These are phyloP conservation scores for Penicillium riverlandense DNA, from an alignment of 495 filamentous ascomycete species.

Conservation along the genomic window DNA sequence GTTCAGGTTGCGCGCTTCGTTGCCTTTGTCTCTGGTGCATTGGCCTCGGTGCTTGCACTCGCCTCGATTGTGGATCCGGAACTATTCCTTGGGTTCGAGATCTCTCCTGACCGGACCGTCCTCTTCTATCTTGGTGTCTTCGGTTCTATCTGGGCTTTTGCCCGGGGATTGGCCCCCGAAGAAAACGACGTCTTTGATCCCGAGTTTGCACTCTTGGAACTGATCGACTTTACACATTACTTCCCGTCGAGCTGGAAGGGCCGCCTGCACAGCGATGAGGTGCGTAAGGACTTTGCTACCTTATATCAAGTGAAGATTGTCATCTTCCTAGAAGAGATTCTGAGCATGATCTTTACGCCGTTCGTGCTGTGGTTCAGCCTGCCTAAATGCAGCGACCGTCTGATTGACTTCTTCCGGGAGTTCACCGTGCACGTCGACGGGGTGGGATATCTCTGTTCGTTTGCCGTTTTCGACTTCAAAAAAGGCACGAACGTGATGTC, in stretches of 20 bases:
- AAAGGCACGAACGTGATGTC: slow-evolving; percentile 58
- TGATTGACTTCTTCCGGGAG: slow-evolving; percentile 96
- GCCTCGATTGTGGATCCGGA: slow-evolving; percentile 82
- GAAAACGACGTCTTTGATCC: slow-evolving; percentile 89
- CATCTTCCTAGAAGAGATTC: slow-evolving; percentile 86
- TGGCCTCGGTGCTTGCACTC: slow-evolving; percentile 74
- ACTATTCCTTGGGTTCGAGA: slow-evolving; percentile 83
- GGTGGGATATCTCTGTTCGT: slow-evolving; percentile 90
- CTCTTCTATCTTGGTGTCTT: slow-evolving; percentile 73
- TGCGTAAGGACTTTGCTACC: slow-evolving; percentile 72
- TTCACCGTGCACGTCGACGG: slow-evolving; percentile 97
- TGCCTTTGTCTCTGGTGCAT: slow-evolving; percentile 77
- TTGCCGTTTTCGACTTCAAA: slow-evolving; percentile 97
- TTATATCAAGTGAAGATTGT: slow-evolving; percentile 84
- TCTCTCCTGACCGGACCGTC: slow-evolving; percentile 75
- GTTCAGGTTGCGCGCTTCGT: slow-evolving; percentile 75
- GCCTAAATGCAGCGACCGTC: slow-evolving; percentile 81
- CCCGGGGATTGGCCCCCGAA: slow-evolving; percentile 72
- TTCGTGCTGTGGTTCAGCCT: slow-evolving; percentile 83
- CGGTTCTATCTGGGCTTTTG: slow-evolving; percentile 70
- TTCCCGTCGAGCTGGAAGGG: slow-evolving; percentile 81
- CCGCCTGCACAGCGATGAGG: slow-evolving; percentile 81
- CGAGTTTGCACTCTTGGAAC: slow-evolving; percentile 75
- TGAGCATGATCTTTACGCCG: slow-evolving; percentile 87
- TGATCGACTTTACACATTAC: slow-evolving; percentile 89